phyloP scores from a whole-genome alignment of 768 basidiomycete species.

The Trametes coccinea region DNA sequence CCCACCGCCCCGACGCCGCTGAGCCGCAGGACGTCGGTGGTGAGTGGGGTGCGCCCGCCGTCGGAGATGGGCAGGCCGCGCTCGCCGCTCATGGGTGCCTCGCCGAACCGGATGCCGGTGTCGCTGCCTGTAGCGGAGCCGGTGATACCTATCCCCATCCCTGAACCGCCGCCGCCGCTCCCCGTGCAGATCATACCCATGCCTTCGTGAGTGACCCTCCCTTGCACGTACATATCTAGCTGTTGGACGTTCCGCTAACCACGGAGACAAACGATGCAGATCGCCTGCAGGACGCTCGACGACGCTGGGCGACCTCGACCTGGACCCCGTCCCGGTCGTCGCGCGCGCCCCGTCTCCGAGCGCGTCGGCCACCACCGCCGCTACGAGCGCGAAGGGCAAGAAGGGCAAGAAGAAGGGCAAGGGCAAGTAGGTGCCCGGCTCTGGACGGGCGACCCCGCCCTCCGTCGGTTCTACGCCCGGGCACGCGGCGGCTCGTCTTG shows the following conservation, averaged over 20 bases:
- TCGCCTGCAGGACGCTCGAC: conserved; percentile 3
- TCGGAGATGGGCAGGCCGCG: conserved; percentile 13
- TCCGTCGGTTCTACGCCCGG: no score
- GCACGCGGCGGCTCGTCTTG: no score
- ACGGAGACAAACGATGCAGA: neutral
- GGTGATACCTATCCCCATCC: conserved; percentile 19
- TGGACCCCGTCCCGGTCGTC: conserved; percentile 5
- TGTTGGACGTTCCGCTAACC: neutral
- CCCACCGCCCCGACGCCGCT: conserved; percentile 13
- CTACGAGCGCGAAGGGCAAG: conserved; percentile 20
- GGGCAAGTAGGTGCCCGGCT: neutral
- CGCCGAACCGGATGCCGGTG: conserved; percentile 2
- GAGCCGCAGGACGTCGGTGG: conserved; percentile 7
- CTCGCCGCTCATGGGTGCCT: conserved; percentile 22
- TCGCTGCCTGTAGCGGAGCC: conserved; percentile 9
- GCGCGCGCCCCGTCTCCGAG: conserved; percentile 16
- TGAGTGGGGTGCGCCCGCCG: conserved; percentile 11
- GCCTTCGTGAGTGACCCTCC: conserved; percentile 10
- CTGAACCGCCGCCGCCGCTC: conserved; percentile 7
- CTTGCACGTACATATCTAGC: neutral
- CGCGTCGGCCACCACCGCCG: conserved; percentile 4
- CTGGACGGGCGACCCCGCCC: no score
- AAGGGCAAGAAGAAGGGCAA: conserved; percentile 23
- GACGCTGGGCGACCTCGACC: conserved; percentile 9
- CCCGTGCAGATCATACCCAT: conserved; percentile 13